Evolutionary conservation across 768 basidiomycete species (phyloP), one percentile per base, ranked within the genome.

Genomic region (Phaeotremella skinneri): DNA sequence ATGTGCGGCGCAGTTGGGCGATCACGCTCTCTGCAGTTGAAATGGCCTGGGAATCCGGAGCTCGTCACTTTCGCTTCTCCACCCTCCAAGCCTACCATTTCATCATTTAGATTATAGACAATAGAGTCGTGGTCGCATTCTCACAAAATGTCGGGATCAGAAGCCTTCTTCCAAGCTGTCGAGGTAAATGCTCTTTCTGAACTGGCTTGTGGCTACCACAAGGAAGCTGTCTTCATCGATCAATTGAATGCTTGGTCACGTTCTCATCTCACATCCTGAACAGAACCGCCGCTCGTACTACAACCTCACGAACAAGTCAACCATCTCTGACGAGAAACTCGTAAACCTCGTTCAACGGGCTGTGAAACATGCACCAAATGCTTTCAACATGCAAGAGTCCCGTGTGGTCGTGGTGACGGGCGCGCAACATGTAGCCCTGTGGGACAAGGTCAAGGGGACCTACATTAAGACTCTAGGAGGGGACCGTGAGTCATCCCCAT

Each of bases 311-410:
- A 68, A 68, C 49, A 63, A 72, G 50, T 61, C 67, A 4, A 58
- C 74, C 13, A 55, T 79, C 43, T 54, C 72, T 26, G 68, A 78
- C 47, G 66, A 63, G 6, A 59, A 69, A 50, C 63, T 79, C 62
- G 41, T 69, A 49, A 66, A 63, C 21, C 53, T 78, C 53, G 74
- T 79, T 41, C 56, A 77, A 50, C 61, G 66, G 23, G 66, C 73
- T 6, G 69, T 78, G 56, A 75, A 77, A 62, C 68, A 71, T 60
- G 62, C 74, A 16, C 77, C 77, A 23, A 73, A 67, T 20, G 64
- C 68, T 17, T 78, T 78, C 70, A 79, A 79, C 71, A 70, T 68
- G 43, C 78, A 79, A 57, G 64, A 74, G 14, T 62, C 73, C 1
- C 64, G 78, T 34, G 77, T 69, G 2, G 63, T 79, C 49, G 58